Percentiles rank a stretch among this genome's conserved stretches.
These are phyloP conservation scores for Claviceps paspali DNA, from an alignment of 2,329 filamentous ascomycete species.

Conservation along the genomic window DNA sequence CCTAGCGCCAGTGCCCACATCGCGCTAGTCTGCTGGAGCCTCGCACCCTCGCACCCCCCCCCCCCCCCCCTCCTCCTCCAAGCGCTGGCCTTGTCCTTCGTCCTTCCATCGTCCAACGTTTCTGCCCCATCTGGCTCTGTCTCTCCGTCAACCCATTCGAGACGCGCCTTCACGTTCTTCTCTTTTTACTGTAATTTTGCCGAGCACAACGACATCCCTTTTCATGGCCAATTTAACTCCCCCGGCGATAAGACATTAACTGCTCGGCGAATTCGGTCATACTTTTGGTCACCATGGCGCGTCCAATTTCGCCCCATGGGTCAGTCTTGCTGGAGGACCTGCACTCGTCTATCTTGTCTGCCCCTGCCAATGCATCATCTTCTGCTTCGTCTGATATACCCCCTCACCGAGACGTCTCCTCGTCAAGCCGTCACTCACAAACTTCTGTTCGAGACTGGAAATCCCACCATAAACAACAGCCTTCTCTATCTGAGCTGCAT, in stretches of 20 bases:
- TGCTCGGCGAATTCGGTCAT: constrained; percentile 6
- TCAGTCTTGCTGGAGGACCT: constrained; percentile 1
- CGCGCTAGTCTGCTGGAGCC: no score
- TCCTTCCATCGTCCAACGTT: no score
- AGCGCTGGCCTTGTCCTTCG: no score
- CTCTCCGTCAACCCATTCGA: no score
- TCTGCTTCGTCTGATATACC: constrained; percentile 22
- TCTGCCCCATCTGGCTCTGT: no score
- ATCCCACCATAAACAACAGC: not conserved
- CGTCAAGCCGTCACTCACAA: constrained; percentile 3
- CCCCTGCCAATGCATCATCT: constrained; percentile 23
- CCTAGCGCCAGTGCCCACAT: no score
- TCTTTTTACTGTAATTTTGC: constrained; percentile 4
- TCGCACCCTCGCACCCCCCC: no score
- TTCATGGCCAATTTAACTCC: constrained; percentile 9
- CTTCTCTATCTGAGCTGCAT: not conserved
- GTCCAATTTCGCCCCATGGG: constrained; percentile 6
- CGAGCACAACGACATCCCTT: constrained; percentile 5
- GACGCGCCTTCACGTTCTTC: no score
- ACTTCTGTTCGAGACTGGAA: not conserved
- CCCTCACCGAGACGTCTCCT: constrained; percentile 4
- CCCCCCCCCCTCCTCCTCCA: no score
- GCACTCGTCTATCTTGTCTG: constrained; percentile 8
- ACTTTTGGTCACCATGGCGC: constrained; percentile 11
- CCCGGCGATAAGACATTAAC: constrained; percentile 9